Evolutionary conservation across 2,329 filamentous ascomycete genomes (phyloP), one percentile per base, ranked within the genome.

Genomic region (Aspergillus texensis): DNA sequence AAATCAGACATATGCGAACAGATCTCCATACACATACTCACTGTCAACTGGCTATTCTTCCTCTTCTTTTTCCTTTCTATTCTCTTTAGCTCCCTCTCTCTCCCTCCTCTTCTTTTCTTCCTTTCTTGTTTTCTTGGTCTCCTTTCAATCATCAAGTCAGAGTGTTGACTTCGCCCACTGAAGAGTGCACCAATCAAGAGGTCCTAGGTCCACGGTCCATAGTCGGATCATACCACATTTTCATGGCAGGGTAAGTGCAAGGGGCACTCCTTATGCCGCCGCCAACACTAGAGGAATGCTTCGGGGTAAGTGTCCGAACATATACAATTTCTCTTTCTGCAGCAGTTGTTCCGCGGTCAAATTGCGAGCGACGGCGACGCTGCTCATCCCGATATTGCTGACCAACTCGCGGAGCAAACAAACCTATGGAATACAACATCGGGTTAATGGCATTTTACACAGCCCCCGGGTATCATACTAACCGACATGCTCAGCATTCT

Each of bases 401-500:
- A 19, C 89, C 88, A 54, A 89, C 89, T 67, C 91, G 90, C 6
- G 93, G 92, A 3, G 92, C 92, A 76, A 93, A 96, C 0, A 96
- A 85, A 16, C 69, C 69, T 72, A 36, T 11, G 58, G 11, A 54
- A 57, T 21, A 55, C 16, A 39, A 26, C 11, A 14, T 26, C 32
- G 21, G 30, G 55, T 41, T 34, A 45, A 45, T 55, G 32, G 12
- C 6, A 55, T 8, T 30, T n/a, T 21, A 55, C 3, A 14, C n/a
- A 26, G 6, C n/a, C n/a, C 3, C n/a, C 34, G 16, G 24, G 63
- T 53, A 56, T 60, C 19, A 61, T 58, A 84, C 89, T 76, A 75
- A 88, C 93, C 93, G 69, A 94, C 88, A 72, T 92, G 89, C 74
- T 93, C 90, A 1, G 93, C 93, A 75, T 95, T 96, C 75, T 96